Conservation (phyloP, 495 filamentous ascomycete genomes). For the Aspergillus wentii region DNA sequence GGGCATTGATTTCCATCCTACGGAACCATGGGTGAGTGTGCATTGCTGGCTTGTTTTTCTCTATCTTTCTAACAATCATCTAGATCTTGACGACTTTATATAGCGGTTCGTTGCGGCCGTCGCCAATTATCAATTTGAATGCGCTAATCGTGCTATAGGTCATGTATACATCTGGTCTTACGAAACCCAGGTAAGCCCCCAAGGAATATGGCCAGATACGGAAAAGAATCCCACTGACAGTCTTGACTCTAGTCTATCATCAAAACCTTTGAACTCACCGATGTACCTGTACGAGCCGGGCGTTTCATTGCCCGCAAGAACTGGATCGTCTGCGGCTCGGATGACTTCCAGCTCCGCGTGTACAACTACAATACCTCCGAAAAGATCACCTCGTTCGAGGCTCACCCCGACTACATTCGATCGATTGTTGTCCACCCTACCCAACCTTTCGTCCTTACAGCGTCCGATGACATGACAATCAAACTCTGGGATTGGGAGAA, state of each 20-base stretch:
- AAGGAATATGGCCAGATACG: neutral
- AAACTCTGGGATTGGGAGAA: slow-evolving; percentile 99
- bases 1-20: slow-evolving; percentile 95
- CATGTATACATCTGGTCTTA: slow-evolving; percentile 99
- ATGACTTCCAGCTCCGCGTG: slow-evolving; percentile 95
- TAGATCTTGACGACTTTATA: slow-evolving; percentile 92
- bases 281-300: slow-evolving; percentile 95
- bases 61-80: slow-evolving; percentile 20
- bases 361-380: slow-evolving; percentile 99
- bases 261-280: slow-evolving; percentile 98
- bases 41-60: neutral
- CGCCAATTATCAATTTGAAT: slow-evolving; percentile 5
- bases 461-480: slow-evolving; percentile 99
- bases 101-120: slow-evolving; percentile 59
- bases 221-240: slow-evolving; percentile 7
- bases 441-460: slow-evolving; percentile 92
- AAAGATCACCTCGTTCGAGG: slow-evolving; percentile 97
- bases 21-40: slow-evolving; percentile 76
- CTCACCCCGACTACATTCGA: slow-evolving; percentile 97
- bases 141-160: slow-evolving; percentile 46
- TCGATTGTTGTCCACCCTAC: slow-evolving; percentile 96
- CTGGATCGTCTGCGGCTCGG: slow-evolving; percentile 97
- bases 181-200: slow-evolving; percentile 69
- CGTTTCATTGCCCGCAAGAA: slow-evolving; percentile 97
- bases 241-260: slow-evolving; percentile 66